Conservation (phyloP, 1,139 yeast genomes). For the Ogataea hybrid region DNA sequence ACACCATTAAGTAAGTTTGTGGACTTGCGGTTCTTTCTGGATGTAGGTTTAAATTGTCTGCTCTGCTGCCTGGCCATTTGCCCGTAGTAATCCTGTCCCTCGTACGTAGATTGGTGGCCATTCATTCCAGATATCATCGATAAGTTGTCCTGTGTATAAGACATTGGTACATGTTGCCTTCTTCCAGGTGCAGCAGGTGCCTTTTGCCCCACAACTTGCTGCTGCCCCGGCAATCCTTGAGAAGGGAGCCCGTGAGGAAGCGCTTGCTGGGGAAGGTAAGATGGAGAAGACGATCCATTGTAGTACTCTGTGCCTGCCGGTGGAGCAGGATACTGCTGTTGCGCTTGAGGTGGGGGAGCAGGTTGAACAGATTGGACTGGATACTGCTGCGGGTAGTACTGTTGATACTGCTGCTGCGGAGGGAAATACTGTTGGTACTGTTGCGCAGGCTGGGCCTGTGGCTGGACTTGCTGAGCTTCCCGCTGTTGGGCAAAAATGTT, state of each 20-base stretch:
- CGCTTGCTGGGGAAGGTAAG: slow-evolving; percentile 27
- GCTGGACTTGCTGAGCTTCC: slow-evolving; percentile 6
- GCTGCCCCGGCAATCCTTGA: slow-evolving; percentile 31
- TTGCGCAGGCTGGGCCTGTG: slow-evolving; percentile 8
- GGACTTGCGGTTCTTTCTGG: slow-evolving; percentile 33
- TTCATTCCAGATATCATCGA: slow-evolving; percentile 21
- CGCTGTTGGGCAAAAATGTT: slow-evolving; percentile 16
- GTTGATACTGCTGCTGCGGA: slow-evolving; percentile 9
- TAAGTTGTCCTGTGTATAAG: slow-evolving; percentile 23
- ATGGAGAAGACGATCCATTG: slow-evolving; percentile 29
- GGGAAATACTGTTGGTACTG: slow-evolving; percentile 7
- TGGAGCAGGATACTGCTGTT: slow-evolving; percentile 6
- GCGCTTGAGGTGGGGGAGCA: background rate
- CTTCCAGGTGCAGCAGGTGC: slow-evolving; percentile 22
- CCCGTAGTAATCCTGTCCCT: slow-evolving; percentile 17
- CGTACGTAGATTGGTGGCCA: slow-evolving; percentile 15
- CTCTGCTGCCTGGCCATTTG: slow-evolving; percentile 13
- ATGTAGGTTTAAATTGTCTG: slow-evolving; percentile 32
- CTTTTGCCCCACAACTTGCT: slow-evolving; percentile 23
- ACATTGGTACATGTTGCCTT: slow-evolving; percentile 24
- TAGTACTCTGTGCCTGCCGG: slow-evolving; percentile 2
- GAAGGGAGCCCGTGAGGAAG: slow-evolving; percentile 33
- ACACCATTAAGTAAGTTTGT: slow-evolving; percentile 24
- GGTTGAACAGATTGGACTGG: background rate
- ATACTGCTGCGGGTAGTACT: no score